These are phyloP conservation scores for Immersiporthe knoxdaviesiana DNA, from an alignment of 2,329 filamentous ascomycete species.

Conservation along the genomic window DNA sequence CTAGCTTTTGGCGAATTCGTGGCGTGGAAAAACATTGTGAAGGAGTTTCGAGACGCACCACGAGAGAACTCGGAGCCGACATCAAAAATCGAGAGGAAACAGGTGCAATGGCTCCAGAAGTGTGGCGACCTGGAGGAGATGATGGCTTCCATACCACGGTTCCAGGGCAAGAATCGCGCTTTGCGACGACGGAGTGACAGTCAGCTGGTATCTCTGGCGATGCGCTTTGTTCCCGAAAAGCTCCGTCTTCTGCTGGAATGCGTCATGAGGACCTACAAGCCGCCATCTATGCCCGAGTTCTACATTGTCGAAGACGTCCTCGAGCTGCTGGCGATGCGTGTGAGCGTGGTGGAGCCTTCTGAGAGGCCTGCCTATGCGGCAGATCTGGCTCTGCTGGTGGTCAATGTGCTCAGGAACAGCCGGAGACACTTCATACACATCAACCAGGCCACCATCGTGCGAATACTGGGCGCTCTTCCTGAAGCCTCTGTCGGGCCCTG, in stretches of 20 bases:
- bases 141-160: slow-evolving; percentile 39
- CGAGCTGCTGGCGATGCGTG: slow-evolving; percentile 26
- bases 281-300: slow-evolving; percentile 10
- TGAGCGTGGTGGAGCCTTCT: slow-evolving; percentile 5
- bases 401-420: slow-evolving; percentile 30
- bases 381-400: slow-evolving; percentile 25
- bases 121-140: slow-evolving; percentile 35
- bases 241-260: slow-evolving; percentile 32
- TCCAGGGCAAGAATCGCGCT: slow-evolving; percentile 20
- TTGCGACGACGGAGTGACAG: slow-evolving; percentile 36
- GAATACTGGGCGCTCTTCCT: slow-evolving; percentile 22
- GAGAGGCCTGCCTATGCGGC: slow-evolving; percentile 8
- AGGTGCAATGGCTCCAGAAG: background rate
- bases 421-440: slow-evolving; percentile 37
- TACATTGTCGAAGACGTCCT: slow-evolving; percentile 33
- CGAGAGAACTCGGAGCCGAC: background rate
- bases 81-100: background rate
- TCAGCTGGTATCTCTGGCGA: slow-evolving; percentile 38
- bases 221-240: slow-evolving; percentile 30
- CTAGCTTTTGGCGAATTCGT: background rate
- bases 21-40: slow-evolving; percentile 9
- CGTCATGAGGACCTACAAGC: slow-evolving; percentile 25
- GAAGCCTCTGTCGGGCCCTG: slow-evolving; percentile 39
- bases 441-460: slow-evolving; percentile 42
- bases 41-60: background rate